Conservation (phyloP, 345 rosid genomes). For the Viola odorata region DNA sequence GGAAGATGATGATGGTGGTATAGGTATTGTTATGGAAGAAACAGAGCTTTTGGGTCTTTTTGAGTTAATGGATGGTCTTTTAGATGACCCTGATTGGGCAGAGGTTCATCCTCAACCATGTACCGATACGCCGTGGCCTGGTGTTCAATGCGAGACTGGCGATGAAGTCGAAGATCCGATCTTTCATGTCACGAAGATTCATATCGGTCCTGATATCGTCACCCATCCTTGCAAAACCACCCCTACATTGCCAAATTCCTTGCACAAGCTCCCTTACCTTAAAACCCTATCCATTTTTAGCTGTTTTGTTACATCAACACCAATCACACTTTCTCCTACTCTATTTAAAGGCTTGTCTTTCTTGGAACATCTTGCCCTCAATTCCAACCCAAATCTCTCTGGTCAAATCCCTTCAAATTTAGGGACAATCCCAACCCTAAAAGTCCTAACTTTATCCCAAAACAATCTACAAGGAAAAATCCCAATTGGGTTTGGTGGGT, state of each 20-base stretch:
- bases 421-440: conserved; percentile 16
- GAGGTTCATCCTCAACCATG: conserved; percentile 39
- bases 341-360: conserved; percentile 28
- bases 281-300: conserved; percentile 36
- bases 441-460: conserved; percentile 33
- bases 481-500: conserved; percentile 27
- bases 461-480: conserved; percentile 33
- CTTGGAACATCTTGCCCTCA: conserved; percentile 35
- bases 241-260: conserved; percentile 32
- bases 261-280: conserved; percentile 35
- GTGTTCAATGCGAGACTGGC: conserved; percentile 38
- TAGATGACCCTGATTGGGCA: conserved; percentile 38
- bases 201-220: conserved; percentile 37
- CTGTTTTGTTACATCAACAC: conserved; percentile 34
- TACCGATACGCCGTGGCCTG: conserved; percentile 51
- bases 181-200: conserved; percentile 40
- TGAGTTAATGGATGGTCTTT: conserved; percentile 30
- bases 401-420: conserved; percentile 37
- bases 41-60: conserved; percentile 34
- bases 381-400: conserved; percentile 34
- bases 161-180: conserved; percentile 16
- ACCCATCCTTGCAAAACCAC: conserved; percentile 37
- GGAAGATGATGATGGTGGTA: conserved; percentile 8
- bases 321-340: conserved; percentile 23
- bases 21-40: conserved; percentile 25